Evolutionary conservation across 2,329 filamentous ascomycete genomes (phyloP).

Genomic region (Anisogramma anomala): DNA sequence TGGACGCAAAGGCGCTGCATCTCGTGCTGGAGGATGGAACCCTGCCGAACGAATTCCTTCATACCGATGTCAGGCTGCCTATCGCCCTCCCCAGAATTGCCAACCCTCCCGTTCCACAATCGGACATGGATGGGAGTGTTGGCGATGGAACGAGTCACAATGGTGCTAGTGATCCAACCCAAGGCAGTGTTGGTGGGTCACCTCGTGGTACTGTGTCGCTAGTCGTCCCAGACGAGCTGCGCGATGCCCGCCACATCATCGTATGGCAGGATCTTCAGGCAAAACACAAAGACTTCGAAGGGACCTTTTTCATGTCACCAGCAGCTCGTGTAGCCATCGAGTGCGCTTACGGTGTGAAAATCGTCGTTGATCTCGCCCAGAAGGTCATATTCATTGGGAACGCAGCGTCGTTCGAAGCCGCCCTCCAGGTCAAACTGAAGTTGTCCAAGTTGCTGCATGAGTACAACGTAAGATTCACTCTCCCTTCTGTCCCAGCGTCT

Average conservation of each 20-base stretch:
- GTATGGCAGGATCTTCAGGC: conserved; percentile 4
- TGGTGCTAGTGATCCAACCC: background rate
- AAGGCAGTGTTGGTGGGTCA: too few relatives aligned
- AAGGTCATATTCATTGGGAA: conserved; percentile 7
- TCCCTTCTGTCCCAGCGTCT: background rate
- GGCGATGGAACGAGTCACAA: background rate
- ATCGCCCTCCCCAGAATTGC: background rate
- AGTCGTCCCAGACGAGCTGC: background rate
- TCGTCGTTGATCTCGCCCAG: background rate
- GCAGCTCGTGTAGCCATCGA: background rate
- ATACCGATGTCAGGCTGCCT: background rate
- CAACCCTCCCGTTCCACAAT: background rate
- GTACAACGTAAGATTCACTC: background rate
- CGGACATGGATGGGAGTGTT: background rate
- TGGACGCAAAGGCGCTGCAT: background rate
- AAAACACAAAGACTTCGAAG: background rate
- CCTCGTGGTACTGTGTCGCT: background rate
- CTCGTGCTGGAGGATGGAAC: background rate
- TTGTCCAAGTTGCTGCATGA: conserved; percentile 1
- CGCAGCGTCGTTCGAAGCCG: background rate
- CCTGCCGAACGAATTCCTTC: background rate
- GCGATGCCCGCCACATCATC: background rate
- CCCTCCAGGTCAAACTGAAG: background rate
- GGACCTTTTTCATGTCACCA: background rate
- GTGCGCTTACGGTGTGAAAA: background rate